These are phyloP conservation scores for Mycena polygramma DNA, from an alignment of 768 basidiomycete genomes.

Conservation along the genomic window DNA sequence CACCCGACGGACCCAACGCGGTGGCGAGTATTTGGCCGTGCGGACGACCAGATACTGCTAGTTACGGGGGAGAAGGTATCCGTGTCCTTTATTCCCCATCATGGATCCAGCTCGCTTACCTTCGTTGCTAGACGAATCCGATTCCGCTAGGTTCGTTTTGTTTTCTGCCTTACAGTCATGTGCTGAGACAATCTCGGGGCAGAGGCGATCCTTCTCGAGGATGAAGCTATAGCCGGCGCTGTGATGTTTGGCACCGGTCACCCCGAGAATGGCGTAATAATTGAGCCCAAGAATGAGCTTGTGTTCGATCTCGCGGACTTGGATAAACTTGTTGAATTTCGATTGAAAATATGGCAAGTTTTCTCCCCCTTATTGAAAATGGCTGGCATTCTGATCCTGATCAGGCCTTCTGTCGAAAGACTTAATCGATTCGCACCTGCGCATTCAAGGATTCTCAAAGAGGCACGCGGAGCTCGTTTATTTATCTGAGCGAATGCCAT, in stretches of 20 bases:
- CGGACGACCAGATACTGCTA: slow-evolving; percentile 57
- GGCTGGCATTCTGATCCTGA: too few relatives aligned
- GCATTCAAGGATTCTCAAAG: background rate
- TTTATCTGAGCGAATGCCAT: background rate
- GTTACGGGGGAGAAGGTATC: slow-evolving; percentile 52
- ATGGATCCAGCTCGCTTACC: background rate
- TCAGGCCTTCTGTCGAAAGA: too few relatives aligned
- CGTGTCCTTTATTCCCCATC: background rate
- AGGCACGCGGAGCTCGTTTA: background rate
- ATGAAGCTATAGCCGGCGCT: background rate
- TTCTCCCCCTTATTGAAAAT: too few relatives aligned
- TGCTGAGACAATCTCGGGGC: background rate
- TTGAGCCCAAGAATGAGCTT: background rate
- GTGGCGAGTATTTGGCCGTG: slow-evolving; percentile 49
- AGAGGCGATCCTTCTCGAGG: background rate
- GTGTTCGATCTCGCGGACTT: background rate
- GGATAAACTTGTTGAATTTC: too few relatives aligned
- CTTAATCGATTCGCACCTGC: too few relatives aligned
- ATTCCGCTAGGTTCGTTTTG: background rate
- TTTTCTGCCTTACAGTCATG: background rate
- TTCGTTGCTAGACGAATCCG: background rate
- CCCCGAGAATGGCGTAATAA: background rate
- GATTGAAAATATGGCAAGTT: too few relatives aligned
- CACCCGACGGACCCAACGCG: slow-evolving; percentile 48
- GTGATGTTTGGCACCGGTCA: background rate